A percentile compares a stretch with the other conserved stretches of the same genome.
Conservation (phyloP, 495 filamentous ascomycete species). For the Friedmanniomyces simplex region DNA sequence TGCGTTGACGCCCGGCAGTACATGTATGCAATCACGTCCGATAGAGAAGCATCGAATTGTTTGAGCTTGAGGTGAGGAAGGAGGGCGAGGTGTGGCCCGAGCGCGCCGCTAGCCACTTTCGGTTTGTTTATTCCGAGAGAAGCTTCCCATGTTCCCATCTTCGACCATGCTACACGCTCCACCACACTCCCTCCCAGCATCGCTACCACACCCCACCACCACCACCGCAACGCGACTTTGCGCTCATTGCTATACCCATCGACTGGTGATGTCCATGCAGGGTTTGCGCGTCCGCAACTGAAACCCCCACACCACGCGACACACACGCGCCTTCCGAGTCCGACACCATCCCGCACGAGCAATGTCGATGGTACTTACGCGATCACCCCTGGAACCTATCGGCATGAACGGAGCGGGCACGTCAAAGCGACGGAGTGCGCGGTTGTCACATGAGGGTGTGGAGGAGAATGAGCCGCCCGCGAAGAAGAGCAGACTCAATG, state of each 20-base stretch:
- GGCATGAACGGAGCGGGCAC: conserved; percentile 27
- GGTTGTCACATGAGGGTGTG: conserved; percentile 27
- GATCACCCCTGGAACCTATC: conserved; percentile 29
- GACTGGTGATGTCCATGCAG: not conserved
- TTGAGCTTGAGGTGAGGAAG: too few species aligned
- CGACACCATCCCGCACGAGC: not conserved
- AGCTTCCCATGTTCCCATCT: too few species aligned
- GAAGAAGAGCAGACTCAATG: conserved; percentile 13
- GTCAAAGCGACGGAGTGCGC: conserved; percentile 25
- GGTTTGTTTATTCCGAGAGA: conserved; percentile 1
- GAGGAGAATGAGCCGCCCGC: conserved; percentile 14
- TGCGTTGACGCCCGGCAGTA: too few species aligned
- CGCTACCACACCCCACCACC: not conserved
- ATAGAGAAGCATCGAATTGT: too few species aligned
- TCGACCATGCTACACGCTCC: not conserved
- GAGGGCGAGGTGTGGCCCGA: too few species aligned
- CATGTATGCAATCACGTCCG: too few species aligned
- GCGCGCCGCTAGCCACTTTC: too few species aligned
- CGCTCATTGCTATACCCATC: conserved; percentile 1
- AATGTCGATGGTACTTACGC: conserved; percentile 29
- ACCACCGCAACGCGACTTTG: conserved; percentile 13
- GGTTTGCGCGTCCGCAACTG: not conserved
- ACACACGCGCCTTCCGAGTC: conserved; percentile 8
- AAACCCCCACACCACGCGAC: not conserved
- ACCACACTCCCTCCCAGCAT: not conserved